A percentile compares a stretch with the other conserved stretches of the same genome.
These are phyloP conservation scores for Termitomyces eurrhizus DNA, from an alignment of 768 basidiomycete species.

Conservation along the genomic window DNA sequence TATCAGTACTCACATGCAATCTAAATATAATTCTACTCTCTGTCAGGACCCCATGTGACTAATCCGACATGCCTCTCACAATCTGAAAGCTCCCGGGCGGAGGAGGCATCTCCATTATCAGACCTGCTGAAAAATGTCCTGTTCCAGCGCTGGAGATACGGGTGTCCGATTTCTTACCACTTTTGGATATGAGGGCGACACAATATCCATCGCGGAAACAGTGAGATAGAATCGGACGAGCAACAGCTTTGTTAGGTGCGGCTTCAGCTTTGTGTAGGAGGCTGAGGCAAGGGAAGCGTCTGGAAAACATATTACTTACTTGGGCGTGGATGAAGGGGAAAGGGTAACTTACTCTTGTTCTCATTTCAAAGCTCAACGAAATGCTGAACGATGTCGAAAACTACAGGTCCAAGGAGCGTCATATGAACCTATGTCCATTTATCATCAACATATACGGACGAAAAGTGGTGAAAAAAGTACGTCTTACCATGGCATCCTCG, in stretches of 20 bases:
- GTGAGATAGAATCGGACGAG: too few relatives aligned
- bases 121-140: constrained; percentile 14
- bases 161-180: constrained; percentile 53
- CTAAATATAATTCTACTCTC: too few relatives aligned
- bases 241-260: constrained; percentile 52
- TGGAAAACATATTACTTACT: not conserved
- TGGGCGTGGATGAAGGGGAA: constrained; percentile 20
- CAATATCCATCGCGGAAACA: not conserved
- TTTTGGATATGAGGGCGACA: constrained; percentile 46
- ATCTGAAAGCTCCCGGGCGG: too few relatives aligned
- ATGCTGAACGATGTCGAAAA: constrained; percentile 83
- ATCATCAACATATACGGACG: too few relatives aligned
- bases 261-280: constrained; percentile 67
- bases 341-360: constrained; percentile 57
- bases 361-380: constrained; percentile 82
- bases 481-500: too few relatives aligned
- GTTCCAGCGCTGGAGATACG: constrained; percentile 48
- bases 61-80: too few relatives aligned
- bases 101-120: too few relatives aligned
- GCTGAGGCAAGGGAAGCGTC: constrained; percentile 50
- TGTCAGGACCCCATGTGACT: too few relatives aligned
- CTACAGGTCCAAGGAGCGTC: constrained; percentile 39
- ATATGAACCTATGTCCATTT: constrained; percentile 37
- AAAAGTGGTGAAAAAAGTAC: too few relatives aligned
- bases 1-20: too few relatives aligned